Conservation (phyloP, 1,284 basidiomycete species). For the Ganoderma resinaceum region DNA sequence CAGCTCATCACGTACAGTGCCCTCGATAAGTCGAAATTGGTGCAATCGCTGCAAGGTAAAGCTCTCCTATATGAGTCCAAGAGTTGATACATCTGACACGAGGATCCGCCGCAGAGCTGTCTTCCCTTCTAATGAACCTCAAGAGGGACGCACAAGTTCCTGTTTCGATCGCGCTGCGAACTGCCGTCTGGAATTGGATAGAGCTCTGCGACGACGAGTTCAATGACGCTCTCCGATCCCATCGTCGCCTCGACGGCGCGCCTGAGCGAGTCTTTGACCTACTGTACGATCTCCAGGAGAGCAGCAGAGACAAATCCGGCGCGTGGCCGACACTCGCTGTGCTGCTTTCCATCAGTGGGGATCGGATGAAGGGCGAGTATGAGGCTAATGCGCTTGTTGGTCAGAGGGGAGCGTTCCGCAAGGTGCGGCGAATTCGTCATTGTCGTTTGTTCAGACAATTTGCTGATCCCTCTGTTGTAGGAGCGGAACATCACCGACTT, state of each 20-base stretch:
- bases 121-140: conserved; percentile 86
- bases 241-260: conserved; percentile 77
- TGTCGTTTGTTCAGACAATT: neutral
- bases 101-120: conserved; percentile 64
- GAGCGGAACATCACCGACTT: conserved; percentile 61
- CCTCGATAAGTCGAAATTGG: conserved; percentile 68
- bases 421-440: conserved; percentile 31
- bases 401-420: conserved; percentile 37
- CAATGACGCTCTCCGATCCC: conserved; percentile 70
- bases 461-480: conserved; percentile 4
- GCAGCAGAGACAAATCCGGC: conserved; percentile 56
- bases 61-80: neutral
- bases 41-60: conserved; percentile 71
- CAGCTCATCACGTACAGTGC: conserved; percentile 78
- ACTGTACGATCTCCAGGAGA: conserved; percentile 65
- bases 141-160: conserved; percentile 78
- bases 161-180: conserved; percentile 77
- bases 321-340: conserved; percentile 87
- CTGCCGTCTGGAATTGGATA: conserved; percentile 94
- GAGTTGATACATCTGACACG: neutral
- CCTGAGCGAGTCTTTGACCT: conserved; percentile 87
- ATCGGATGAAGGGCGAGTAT: conserved; percentile 69
- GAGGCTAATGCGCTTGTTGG: conserved; percentile 44
- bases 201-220: conserved; percentile 85
- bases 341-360: conserved; percentile 81